Evolutionary conservation across 2,329 filamentous ascomycete genomes (phyloP), one percentile per base, ranked within the genome.

Genomic region (Metarhizium humberi): DNA sequence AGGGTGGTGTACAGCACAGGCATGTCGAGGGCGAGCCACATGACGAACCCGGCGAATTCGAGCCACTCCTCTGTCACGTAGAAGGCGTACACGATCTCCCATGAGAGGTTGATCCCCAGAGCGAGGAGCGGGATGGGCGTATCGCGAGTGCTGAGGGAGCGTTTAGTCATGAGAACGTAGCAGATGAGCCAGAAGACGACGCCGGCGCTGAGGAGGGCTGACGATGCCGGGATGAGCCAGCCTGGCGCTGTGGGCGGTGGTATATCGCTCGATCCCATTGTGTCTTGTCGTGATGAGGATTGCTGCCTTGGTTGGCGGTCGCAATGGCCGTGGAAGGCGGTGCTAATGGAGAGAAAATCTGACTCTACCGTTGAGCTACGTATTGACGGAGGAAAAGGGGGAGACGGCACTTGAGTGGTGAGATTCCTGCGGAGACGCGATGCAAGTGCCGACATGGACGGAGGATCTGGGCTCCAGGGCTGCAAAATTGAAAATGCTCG

Each of bases 21-120:
- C 13, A 75, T 56, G 63, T 81, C 78, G 16, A 81, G 69, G 3
- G 77, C 46, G 36, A 81, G 68, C 78, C 78, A 80, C 51, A 74
- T 57, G 0, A 58, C 60, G 62, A 80, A 79, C 32, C 75, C 74
- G 16, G 66, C 58, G 13, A 66, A 66, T 60, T 80, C 78, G 10
- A 77, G 61, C 1, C 64, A 61, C 4, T 67, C 64, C 57, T 78
- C 76, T 55, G 72, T 68, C 16, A 80, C 74, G 58, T 69, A 75
- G 29, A 78, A 64, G 2, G 71, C 71, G 64, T 76, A 78, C 54
- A 81, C 67, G 3, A 77, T 63, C 61, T 81, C 78, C 77, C 78
- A 80, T 1, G 72, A 73, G 38, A 80, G 70, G 57, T 81, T 80
- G 61, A 75, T 61, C 14, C 72, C 71, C 10, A 80, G 72, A 0